These are phyloP conservation scores for Mycosarcoma maydis DNA, from an alignment of 1,284 basidiomycete genomes.

Conservation along the genomic window DNA sequence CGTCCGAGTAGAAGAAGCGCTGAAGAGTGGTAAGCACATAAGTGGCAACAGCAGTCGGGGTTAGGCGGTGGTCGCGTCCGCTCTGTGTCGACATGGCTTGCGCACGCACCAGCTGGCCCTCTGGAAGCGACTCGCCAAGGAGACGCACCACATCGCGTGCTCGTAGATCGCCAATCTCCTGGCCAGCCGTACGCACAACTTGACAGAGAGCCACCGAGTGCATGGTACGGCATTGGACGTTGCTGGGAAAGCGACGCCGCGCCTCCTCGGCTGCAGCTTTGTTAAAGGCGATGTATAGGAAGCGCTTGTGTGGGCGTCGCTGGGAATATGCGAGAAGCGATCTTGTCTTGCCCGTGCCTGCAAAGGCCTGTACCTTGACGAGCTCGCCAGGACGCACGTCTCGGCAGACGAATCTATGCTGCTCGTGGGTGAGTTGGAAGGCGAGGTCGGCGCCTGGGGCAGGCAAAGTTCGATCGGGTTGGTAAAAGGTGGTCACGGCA, in stretches of 20 bases:
- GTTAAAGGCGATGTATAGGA: constrained; percentile 63
- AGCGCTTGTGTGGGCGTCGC: constrained; percentile 45
- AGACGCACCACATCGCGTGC: constrained; percentile 51
- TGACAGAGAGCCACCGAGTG: constrained; percentile 57
- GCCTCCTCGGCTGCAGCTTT: constrained; percentile 56
- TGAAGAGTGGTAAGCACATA: constrained; percentile 57
- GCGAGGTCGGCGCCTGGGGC: constrained; percentile 4
- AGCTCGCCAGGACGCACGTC: constrained; percentile 51
- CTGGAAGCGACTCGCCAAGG: constrained; percentile 44
- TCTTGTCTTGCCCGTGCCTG: constrained; percentile 60
- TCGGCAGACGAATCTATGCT: constrained; percentile 46
- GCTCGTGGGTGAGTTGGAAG: constrained; percentile 58
- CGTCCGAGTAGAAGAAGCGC: constrained; percentile 58
- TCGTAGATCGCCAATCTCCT: constrained; percentile 50
- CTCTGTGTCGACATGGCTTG: constrained; percentile 33
- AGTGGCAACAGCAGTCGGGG: constrained; percentile 54
- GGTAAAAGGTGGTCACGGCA: constrained; percentile 46
- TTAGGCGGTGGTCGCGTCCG: constrained; percentile 38
- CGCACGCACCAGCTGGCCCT: constrained; percentile 29
- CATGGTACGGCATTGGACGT: constrained; percentile 62
- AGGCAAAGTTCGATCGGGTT: constrained; percentile 10
- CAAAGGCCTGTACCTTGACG: constrained; percentile 60
- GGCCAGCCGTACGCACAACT: constrained; percentile 42
- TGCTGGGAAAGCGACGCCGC: constrained; percentile 43
- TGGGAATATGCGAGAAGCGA: constrained; percentile 57